Percentiles rank a stretch among this genome's conserved stretches.
Evolutionary conservation across 2,329 filamentous ascomycete genomes (phyloP).

Genomic region (Thermomyces lanuginosus): DNA sequence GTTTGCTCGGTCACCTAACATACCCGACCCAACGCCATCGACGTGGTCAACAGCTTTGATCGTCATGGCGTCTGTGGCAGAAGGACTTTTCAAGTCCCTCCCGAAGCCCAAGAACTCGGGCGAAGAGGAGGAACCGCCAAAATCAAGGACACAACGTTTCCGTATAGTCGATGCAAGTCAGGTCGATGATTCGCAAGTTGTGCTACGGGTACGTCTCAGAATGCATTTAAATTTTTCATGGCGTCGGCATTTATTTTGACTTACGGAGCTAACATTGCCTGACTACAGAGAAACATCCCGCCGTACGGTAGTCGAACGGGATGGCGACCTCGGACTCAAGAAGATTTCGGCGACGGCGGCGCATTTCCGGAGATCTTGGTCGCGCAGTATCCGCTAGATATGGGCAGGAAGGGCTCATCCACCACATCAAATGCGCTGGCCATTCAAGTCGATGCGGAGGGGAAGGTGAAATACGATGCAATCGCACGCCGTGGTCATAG

Average conservation of each 20-base stretch:
- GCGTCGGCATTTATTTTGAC: neutral
- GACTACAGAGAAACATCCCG: slow-evolving; percentile 47
- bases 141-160: slow-evolving; percentile 64
- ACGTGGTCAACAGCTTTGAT: slow-evolving; percentile 1
- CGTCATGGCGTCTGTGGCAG: slow-evolving; percentile 48
- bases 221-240: neutral
- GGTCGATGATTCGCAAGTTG: slow-evolving; percentile 71
- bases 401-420: slow-evolving; percentile 62
- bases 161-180: slow-evolving; percentile 66
- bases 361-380: slow-evolving; percentile 88
- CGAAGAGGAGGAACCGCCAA: slow-evolving; percentile 71
- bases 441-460: slow-evolving; percentile 79
- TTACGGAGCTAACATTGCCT: neutral
- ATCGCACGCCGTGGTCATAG: slow-evolving; percentile 80
- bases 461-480: slow-evolving; percentile 91
- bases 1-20: neutral
- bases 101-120: slow-evolving; percentile 84
- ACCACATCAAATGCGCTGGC: slow-evolving; percentile 70
- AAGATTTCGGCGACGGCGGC: slow-evolving; percentile 92
- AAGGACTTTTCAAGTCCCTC: slow-evolving; percentile 60
- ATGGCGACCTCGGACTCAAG: slow-evolving; percentile 76
- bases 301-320: slow-evolving; percentile 71
- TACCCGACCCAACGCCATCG: neutral
- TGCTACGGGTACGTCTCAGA: slow-evolving; percentile 49
- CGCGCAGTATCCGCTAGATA: slow-evolving; percentile 88